Evolutionary conservation across 2,329 filamentous ascomycete genomes (phyloP).

Genomic region (Verticillium nubilum): DNA sequence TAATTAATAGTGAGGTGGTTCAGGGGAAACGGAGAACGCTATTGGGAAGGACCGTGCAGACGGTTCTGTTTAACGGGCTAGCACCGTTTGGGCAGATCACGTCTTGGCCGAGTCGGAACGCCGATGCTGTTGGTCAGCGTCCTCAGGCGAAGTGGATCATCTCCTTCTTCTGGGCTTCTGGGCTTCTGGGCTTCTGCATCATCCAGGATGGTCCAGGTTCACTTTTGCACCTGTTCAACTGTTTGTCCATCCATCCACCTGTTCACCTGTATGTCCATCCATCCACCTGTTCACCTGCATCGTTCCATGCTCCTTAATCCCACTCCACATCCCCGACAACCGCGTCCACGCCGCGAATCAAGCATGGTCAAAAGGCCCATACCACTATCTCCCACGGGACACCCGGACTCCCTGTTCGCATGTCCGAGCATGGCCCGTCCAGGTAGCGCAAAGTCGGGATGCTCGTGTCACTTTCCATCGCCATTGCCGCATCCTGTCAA

Average conservation of each 20-base stretch:
- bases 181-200: not conserved
- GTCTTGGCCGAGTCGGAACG: not conserved
- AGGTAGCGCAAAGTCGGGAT: not conserved
- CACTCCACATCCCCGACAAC: not conserved
- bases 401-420: not conserved
- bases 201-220: not conserved
- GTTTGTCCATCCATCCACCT: no score
- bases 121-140: not conserved
- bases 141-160: not conserved
- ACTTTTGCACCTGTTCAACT: not conserved
- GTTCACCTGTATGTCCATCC: no score
- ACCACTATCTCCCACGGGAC: not conserved
- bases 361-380: not conserved
- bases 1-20: no score
- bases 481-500: not conserved
- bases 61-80: not conserved
- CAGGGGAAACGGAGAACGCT: not conserved
- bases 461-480: not conserved
- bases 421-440: not conserved
- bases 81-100: not conserved
- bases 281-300: not conserved
- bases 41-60: not conserved
- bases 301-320: not conserved
- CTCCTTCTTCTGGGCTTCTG: not conserved
- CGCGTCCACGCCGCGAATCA: not conserved